A percentile compares a stretch with the other conserved stretches of the same genome.
phyloP scores from a whole-genome alignment of 306 rosid species.

The Hylodesmum podocarpum region DNA sequence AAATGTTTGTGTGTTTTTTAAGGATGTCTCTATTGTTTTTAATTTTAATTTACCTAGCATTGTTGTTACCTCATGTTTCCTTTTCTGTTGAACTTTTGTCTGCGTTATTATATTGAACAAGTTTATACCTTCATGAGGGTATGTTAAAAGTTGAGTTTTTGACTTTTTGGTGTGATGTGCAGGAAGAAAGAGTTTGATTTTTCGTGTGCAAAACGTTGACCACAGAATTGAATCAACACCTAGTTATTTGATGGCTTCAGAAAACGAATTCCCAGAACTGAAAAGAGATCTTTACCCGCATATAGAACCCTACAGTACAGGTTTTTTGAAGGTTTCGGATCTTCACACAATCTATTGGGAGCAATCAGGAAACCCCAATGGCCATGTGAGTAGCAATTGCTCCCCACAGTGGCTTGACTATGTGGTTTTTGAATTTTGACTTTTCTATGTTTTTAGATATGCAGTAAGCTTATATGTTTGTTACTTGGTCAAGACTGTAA shows the following conservation, averaged over 20 bases:
- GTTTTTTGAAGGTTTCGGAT: constrained; percentile 78
- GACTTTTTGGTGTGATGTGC: not conserved
- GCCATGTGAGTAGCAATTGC: constrained; percentile 65
- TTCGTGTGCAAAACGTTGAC: constrained; percentile 40
- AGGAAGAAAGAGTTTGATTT: constrained; percentile 44
- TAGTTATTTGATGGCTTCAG: constrained; percentile 56
- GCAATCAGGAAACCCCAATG: constrained; percentile 85
- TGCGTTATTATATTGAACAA: not conserved
- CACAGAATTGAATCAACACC: constrained; percentile 38
- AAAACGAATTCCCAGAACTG: constrained; percentile 41
- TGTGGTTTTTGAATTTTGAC: not conserved
- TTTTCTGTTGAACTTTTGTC: not conserved
- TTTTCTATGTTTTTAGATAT: not conserved
- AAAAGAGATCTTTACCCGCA: constrained; percentile 56
- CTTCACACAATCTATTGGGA: constrained; percentile 85
- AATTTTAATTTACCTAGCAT: not conserved
- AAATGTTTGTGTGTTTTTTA: constrained; percentile 2
- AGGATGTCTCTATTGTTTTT: not conserved
- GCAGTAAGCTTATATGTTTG: not conserved
- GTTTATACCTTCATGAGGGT: not conserved
- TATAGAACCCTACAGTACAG: constrained; percentile 67
- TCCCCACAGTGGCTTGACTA: not conserved
- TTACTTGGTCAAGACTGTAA: constrained; percentile 15
- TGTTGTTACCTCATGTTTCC: not conserved
- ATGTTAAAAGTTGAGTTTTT: constrained; percentile 23